Percentiles rank a stretch among this genome's conserved stretches.
Conservation (phyloP, 176 grass and related monocot genomes). For the Carex pumila region DNA sequence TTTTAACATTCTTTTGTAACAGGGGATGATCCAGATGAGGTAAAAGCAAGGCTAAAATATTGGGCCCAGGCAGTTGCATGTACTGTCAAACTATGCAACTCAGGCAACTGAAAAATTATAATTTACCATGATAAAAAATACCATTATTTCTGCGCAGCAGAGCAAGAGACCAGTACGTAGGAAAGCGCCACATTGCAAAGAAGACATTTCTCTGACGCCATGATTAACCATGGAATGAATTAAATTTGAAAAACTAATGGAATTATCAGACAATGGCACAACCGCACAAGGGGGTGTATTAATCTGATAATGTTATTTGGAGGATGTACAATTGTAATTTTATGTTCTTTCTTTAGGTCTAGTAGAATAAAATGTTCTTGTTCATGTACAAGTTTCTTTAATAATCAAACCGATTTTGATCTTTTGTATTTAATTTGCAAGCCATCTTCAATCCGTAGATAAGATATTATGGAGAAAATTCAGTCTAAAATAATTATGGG, state of each 20-base stretch:
- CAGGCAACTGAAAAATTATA: background rate
- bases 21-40: constrained; percentile 24
- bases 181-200: constrained; percentile 6
- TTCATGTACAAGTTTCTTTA: background rate
- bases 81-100: constrained; percentile 18
- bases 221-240: constrained; percentile 8
- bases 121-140: background rate
- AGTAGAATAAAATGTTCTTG: background rate
- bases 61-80: constrained; percentile 25
- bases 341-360: background rate
- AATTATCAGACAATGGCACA: background rate
- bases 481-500: background rate
- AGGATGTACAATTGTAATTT: background rate
- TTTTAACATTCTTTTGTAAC: background rate
- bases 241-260: background rate
- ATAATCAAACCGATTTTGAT: background rate
- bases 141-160: background rate
- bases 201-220: background rate
- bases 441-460: background rate
- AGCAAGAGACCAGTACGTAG: background rate
- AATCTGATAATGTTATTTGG: background rate
- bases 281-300: background rate
- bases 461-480: background rate
- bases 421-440: background rate
- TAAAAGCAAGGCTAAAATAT: constrained; percentile 25